A percentile compares a stretch with the other conserved stretches of the same genome.
These are phyloP conservation scores for Sanghuangporus weigelae DNA, from an alignment of 1,284 basidiomycete genomes.

Conservation along the genomic window DNA sequence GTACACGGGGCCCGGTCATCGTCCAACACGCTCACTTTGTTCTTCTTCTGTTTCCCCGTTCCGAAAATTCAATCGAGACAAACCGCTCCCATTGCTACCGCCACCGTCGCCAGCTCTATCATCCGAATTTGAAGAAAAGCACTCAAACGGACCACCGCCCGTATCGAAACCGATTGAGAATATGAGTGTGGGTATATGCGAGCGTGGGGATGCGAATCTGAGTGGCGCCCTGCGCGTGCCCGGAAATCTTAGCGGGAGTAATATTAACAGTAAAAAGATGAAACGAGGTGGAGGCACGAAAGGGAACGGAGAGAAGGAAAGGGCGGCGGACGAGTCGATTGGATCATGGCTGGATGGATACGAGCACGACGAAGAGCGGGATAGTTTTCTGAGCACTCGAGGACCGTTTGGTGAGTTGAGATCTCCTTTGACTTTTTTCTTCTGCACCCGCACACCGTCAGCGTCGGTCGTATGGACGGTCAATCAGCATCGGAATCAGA, in stretches of 20 bases:
- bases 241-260: neutral
- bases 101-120: neutral
- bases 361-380: neutral
- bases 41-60: neutral
- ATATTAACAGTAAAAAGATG: neutral
- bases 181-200: conserved; percentile 9
- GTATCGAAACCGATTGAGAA: neutral
- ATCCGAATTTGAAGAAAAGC: neutral
- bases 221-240: neutral
- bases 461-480: neutral
- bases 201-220: conserved; percentile 1
- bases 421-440: neutral
- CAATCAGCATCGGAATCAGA: neutral
- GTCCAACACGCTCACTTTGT: conserved; percentile 8
- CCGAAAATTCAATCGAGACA: neutral
- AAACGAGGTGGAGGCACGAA: neutral
- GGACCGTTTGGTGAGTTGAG: neutral
- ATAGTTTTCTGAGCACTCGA: neutral
- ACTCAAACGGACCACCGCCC: neutral
- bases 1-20: conserved; percentile 3
- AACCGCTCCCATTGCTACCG: conserved; percentile 8
- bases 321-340: conserved; percentile 11
- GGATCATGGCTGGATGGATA: conserved; percentile 16
- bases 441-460: neutral
- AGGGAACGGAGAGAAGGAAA: neutral